Evolutionary conservation across 768 basidiomycete genomes (phyloP), one percentile per base, ranked within the genome.

Genomic region (Hypholoma sublateritium): DNA sequence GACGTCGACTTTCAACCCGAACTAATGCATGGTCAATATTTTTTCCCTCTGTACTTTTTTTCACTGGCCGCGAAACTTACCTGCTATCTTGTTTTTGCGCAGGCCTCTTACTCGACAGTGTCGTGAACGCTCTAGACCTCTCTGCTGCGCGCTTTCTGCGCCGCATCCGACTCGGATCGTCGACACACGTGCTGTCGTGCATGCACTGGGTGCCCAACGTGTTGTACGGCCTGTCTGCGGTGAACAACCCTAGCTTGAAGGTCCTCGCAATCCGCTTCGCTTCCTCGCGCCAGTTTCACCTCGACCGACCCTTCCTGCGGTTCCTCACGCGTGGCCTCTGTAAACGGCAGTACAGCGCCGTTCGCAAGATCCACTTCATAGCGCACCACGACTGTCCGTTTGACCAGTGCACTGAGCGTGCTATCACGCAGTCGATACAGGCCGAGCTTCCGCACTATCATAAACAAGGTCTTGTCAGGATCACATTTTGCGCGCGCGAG

Each of bases 231-330:
- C 52, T 69, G 4, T 59, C 60, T 12, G 34, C 42, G 35, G 56
- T 53, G 6, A 44, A 58, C 13, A 44, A 50, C 37, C 59, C 61
- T 5, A 60, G 61, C 16, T 49, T 72, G 32, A 56, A 39, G 9
- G 50, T 63, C 12, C 63, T 73, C 16, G 62, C 65, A 32, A 62
- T 72, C 11, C 63, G 62, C 6, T 72, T 70, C 39, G 62, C 68
- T 9, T 67, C 67, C 9, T 71, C 72, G 9, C 63, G 65, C 3
- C 72, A 72, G 58, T 69, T 71, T 44, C 65, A 68, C 46, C 66
- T 72, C 21, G 70, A 73, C 45, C 60, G 56, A 5, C 68, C 70
- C 8, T 63, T 65, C 55, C 62, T 72, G 12, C 55, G 64, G 21
- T 57, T 46, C 51, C 61, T 73, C 19, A 57, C 63, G 3, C 41